A percentile compares a stretch with the other conserved stretches of the same genome.
These are phyloP conservation scores for Carallia brachiata DNA, from an alignment of 345 rosid genomes.

Conservation along the genomic window DNA sequence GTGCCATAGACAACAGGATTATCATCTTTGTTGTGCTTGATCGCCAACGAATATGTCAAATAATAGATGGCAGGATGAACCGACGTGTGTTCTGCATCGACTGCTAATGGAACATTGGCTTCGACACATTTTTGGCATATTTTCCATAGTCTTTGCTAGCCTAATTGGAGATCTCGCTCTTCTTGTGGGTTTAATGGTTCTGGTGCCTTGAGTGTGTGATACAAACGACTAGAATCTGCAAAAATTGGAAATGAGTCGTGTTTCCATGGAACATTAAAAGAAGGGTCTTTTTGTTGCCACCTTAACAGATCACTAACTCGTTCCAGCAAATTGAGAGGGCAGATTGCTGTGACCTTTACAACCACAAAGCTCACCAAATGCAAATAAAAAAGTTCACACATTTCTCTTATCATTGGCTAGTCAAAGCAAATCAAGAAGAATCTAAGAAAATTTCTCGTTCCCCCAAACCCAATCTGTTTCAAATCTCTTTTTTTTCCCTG, in stretches of 20 bases:
- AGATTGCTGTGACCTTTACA: slow-evolving; percentile 76
- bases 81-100: slow-evolving; percentile 76
- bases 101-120: slow-evolving; percentile 44
- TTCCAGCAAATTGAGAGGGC: slow-evolving; percentile 55
- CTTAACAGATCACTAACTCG: slow-evolving; percentile 71
- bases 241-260: slow-evolving; percentile 55
- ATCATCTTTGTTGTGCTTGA: slow-evolving; percentile 44
- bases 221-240: slow-evolving; percentile 61
- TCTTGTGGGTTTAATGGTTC: slow-evolving; percentile 58
- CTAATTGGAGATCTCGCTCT: slow-evolving; percentile 53
- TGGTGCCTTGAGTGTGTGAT: slow-evolving; percentile 65
- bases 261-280: slow-evolving; percentile 73
- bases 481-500: background rate
- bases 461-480: too few species aligned
- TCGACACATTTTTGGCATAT: slow-evolving; percentile 58
- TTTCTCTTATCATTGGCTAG: too few species aligned
- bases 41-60: slow-evolving; percentile 59
- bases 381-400: background rate
- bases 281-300: slow-evolving; percentile 67
- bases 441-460: background rate
- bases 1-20: slow-evolving; percentile 63
- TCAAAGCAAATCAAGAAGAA: too few species aligned
- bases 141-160: slow-evolving; percentile 41
- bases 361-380: slow-evolving; percentile 69
- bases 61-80: slow-evolving; percentile 86